A percentile compares a stretch with the other conserved stretches of the same genome.
Evolutionary conservation across 2,329 filamentous ascomycete genomes (phyloP).

Genomic region (Hortaea sp.): DNA sequence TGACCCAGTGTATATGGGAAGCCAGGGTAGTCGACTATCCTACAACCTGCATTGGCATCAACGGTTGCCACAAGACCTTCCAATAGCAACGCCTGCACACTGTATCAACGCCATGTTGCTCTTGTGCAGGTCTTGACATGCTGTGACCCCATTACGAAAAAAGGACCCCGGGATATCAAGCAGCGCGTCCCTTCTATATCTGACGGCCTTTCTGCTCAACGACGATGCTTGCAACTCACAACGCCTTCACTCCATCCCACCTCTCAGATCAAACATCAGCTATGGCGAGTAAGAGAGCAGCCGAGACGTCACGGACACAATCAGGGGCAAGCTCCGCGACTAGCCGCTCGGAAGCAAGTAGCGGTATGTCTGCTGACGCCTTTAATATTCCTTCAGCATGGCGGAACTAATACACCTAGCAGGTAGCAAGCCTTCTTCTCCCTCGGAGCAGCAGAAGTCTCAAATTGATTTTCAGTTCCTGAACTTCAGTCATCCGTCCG

Average conservation of each 20-base stretch:
- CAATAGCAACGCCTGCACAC: constrained; percentile 20
- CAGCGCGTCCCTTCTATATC: constrained; percentile 6
- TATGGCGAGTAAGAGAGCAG: constrained; percentile 17
- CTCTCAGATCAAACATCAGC: not conserved
- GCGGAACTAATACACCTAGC: not conserved
- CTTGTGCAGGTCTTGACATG: constrained; percentile 14
- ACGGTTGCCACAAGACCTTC: constrained; percentile 19
- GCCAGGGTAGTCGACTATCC: not conserved
- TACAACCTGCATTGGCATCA: constrained; percentile 17
- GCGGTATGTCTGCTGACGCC: constrained; percentile 8
- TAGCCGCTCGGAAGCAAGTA: constrained; percentile 17
- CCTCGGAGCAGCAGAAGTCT: constrained; percentile 9
- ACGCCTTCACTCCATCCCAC: not conserved
- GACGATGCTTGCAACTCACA: not conserved
- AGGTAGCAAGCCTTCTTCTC: constrained; percentile 17
- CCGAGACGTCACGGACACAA: constrained; percentile 22
- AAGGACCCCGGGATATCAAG: constrained; percentile 14
- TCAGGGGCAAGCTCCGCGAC: constrained; percentile 14
- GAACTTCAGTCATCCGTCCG: constrained; percentile 26
- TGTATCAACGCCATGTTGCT: constrained; percentile 18
- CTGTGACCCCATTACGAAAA: constrained; percentile 16
- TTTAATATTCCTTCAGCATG: constrained; percentile 4
- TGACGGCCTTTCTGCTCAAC: not conserved
- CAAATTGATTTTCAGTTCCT: constrained; percentile 25
- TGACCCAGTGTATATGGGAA: not conserved